Conservation (phyloP, 164 flowering plant genomes). For the Tetracentron sinense region DNA sequence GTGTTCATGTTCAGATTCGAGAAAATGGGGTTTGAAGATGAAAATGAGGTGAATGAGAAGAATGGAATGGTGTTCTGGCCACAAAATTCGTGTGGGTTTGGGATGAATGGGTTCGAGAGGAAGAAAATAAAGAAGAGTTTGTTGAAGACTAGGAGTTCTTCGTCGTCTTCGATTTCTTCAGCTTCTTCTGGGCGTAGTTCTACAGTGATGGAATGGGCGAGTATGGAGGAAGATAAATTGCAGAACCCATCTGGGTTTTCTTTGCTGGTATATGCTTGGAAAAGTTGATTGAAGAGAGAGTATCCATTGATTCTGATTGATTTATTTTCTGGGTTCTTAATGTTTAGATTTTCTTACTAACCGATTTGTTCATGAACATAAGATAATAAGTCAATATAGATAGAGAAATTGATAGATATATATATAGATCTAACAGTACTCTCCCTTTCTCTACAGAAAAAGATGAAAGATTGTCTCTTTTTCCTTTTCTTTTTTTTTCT, state of each 20-base stretch:
- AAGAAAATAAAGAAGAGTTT: slow-evolving; percentile 47
- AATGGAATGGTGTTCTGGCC: slow-evolving; percentile 17
- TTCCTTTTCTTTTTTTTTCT: neutral
- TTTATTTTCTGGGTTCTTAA: neutral
- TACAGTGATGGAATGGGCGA: slow-evolving; percentile 80
- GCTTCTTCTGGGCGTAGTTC: slow-evolving; percentile 55
- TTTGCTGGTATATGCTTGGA: slow-evolving; percentile 74
- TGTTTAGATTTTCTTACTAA: slow-evolving; percentile 14
- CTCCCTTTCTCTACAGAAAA: too few relatives aligned
- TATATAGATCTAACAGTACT: neutral
- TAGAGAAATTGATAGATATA: neutral
- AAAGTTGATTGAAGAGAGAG: slow-evolving; percentile 21
- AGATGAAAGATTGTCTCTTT: neutral
- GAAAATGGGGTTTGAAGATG: slow-evolving; percentile 16
- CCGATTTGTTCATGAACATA: slow-evolving; percentile 27
- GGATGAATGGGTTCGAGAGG: slow-evolving; percentile 39
- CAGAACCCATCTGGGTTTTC: slow-evolving; percentile 55
- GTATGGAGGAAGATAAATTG: slow-evolving; percentile 54
- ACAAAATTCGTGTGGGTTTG: slow-evolving; percentile 22
- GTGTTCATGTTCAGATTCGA: slow-evolving; percentile 72
- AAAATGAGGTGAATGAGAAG: slow-evolving; percentile 12
- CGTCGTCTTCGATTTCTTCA: slow-evolving; percentile 66
- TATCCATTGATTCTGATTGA: neutral
- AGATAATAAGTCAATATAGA: too few relatives aligned
- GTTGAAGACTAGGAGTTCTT: slow-evolving; percentile 41